Evolutionary conservation across 768 basidiomycete genomes (phyloP).

Genomic region (Sutorius australiensis): DNA sequence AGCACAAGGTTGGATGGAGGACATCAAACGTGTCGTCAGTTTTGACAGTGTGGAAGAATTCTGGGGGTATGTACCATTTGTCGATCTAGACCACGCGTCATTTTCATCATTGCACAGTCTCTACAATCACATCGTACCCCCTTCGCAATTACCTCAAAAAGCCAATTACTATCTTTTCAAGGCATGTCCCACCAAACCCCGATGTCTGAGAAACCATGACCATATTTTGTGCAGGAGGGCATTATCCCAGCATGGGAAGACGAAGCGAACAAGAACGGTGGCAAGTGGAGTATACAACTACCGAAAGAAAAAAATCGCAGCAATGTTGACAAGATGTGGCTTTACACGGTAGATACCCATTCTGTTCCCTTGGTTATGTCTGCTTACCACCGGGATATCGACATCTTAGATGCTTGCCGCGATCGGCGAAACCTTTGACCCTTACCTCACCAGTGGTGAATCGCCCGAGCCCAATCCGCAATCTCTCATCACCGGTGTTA

Average conservation of each 20-base stretch:
- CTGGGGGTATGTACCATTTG: conserved; percentile 75
- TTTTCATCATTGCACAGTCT: conserved; percentile 45
- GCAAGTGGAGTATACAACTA: conserved; percentile 98
- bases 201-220: conserved; percentile 1
- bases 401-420: conserved; percentile 89
- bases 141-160: conserved; percentile 88
- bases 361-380: neutral
- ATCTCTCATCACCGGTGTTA: conserved; percentile 86
- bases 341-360: conserved; percentile 73
- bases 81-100: neutral
- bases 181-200: conserved; percentile 39
- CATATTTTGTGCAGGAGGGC: conserved; percentile 57
- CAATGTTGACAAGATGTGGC: conserved; percentile 93
- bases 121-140: conserved; percentile 97
- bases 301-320: conserved; percentile 90
- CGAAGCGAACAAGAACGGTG: conserved; percentile 92
- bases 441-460: conserved; percentile 57
- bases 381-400: neutral
- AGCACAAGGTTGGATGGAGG: conserved; percentile 96
- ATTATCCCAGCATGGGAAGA: conserved; percentile 99
- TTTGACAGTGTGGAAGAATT: conserved; percentile 99
- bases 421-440: conserved; percentile 98
- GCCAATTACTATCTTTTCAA: conserved; percentile 99
- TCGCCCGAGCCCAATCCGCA: conserved; percentile 40
- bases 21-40: conserved; percentile 92